These are phyloP conservation scores for Oidium heveae DNA, from an alignment of 2,329 filamentous ascomycete species.

Conservation along the genomic window DNA sequence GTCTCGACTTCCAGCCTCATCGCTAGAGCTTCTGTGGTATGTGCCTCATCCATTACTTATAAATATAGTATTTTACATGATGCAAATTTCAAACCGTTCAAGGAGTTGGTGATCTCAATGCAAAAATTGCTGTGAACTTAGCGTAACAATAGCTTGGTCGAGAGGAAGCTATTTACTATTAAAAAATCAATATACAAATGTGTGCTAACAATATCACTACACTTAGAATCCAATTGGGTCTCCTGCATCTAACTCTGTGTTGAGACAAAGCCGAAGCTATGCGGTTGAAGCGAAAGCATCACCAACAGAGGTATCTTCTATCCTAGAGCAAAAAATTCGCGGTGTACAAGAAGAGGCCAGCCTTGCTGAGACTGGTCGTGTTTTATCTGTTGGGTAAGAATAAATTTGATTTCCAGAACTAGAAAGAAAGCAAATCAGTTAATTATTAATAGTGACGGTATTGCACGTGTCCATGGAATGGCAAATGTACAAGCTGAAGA, in stretches of 20 bases:
- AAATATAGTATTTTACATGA: conserved; percentile 12
- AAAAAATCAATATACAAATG: conserved; percentile 13
- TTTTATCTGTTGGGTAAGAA: conserved; percentile 94
- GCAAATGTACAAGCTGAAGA: conserved; percentile 99
- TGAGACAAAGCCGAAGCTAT: conserved; percentile 61
- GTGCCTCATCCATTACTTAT: conserved; percentile 21
- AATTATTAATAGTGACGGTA: conserved; percentile 64
- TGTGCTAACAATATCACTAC: conserved; percentile 27
- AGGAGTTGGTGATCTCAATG: conserved; percentile 7
- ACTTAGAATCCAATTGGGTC: conserved; percentile 75
- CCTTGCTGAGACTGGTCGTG: conserved; percentile 95
- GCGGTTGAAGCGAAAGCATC: conserved; percentile 82
- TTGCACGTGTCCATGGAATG: conserved; percentile 98
- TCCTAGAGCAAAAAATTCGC: conserved; percentile 97
- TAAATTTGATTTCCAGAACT: conserved; percentile 3
- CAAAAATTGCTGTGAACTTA: conserved; percentile 15
- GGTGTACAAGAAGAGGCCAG: conserved; percentile 92
- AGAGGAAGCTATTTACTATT: conserved; percentile 17
- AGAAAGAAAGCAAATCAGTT: conserved; percentile 2
- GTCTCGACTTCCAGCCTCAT: conserved; percentile 80
- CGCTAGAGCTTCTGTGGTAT: conserved; percentile 44
- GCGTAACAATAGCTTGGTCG: conserved; percentile 10
- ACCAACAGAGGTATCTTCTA: conserved; percentile 95
- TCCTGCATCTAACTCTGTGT: conserved; percentile 43
- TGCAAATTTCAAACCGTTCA: background rate